Evolutionary conservation across 768 basidiomycete species (phyloP).

Genomic region (Auricularia sp.): DNA sequence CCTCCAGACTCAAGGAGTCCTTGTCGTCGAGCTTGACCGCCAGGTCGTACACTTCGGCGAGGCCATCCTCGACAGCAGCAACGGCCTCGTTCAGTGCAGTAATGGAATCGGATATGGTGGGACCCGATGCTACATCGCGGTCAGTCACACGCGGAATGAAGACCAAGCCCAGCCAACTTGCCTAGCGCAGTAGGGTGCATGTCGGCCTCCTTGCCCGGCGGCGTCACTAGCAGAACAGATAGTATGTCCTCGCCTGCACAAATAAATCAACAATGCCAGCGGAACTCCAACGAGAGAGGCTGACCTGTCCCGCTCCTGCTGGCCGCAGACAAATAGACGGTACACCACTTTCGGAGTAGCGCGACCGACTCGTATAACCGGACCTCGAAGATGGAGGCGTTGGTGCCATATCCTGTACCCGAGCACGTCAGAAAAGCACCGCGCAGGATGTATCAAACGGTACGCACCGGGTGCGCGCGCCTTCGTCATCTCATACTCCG

Average conservation of each 20-base stretch:
- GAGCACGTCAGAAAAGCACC: background rate
- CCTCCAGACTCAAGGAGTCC: constrained; percentile 60
- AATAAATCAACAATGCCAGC: background rate
- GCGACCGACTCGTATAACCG: constrained; percentile 45
- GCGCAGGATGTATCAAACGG: constrained; percentile 9
- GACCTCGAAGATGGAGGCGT: constrained; percentile 39
- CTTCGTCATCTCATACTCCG: constrained; percentile 47
- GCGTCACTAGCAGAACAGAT: background rate
- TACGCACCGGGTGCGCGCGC: constrained; percentile 42
- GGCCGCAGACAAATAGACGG: constrained; percentile 58
- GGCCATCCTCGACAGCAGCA: constrained; percentile 44
- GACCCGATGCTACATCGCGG: constrained; percentile 47
- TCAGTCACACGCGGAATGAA: background rate
- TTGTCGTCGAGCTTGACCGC: constrained; percentile 61
- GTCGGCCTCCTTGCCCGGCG: background rate
- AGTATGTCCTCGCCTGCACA: background rate
- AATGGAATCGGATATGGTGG: constrained; percentile 64
- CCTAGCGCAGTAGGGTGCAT: background rate
- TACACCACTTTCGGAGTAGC: constrained; percentile 48
- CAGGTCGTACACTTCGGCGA: constrained; percentile 60
- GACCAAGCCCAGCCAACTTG: background rate
- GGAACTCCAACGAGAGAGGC: background rate
- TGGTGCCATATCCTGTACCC: constrained; percentile 37
- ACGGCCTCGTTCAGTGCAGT: constrained; percentile 55
- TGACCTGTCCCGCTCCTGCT: constrained; percentile 48